Conservation (phyloP, 495 filamentous ascomycete genomes). For the Daldinia decipiens region DNA sequence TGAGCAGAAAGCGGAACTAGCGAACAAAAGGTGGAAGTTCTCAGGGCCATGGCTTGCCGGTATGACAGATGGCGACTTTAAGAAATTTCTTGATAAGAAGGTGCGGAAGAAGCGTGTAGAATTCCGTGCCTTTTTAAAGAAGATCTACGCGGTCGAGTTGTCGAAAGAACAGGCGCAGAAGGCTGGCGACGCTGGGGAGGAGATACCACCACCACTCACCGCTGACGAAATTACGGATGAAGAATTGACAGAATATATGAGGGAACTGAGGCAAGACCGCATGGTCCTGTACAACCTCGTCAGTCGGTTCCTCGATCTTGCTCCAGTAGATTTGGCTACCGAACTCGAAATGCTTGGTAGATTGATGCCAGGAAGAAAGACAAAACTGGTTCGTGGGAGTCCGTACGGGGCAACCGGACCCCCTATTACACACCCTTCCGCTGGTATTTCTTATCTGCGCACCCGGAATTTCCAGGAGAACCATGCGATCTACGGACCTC, state of each 20-base stretch:
- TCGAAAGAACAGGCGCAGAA: conserved; percentile 59
- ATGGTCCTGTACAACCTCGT: conserved; percentile 59
- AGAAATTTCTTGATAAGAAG: conserved; percentile 67
- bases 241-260: conserved; percentile 69
- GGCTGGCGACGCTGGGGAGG: conserved; percentile 41
- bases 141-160: conserved; percentile 56
- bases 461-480: conserved; percentile 75
- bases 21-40: conserved; percentile 73
- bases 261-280: conserved; percentile 64
- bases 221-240: conserved; percentile 64
- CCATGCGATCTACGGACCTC: conserved; percentile 85
- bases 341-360: conserved; percentile 1
- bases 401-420: conserved; percentile 71
- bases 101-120: conserved; percentile 69
- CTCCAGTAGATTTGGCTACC: conserved; percentile 42
- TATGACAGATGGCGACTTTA: conserved; percentile 77
- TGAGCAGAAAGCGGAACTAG: conserved; percentile 41
- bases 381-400: conserved; percentile 36
- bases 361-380: conserved; percentile 37
- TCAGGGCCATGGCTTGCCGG: conserved; percentile 84
- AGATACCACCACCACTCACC: conserved; percentile 39
- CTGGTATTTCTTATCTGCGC: conserved; percentile 85
- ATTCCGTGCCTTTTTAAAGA: conserved; percentile 69
- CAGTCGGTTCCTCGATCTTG: conserved; percentile 66
- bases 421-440: conserved; percentile 89